Base-by-base conservation (phyloP, 805 yeast genomes). In the Yarrowia keelungensis region DNA sequence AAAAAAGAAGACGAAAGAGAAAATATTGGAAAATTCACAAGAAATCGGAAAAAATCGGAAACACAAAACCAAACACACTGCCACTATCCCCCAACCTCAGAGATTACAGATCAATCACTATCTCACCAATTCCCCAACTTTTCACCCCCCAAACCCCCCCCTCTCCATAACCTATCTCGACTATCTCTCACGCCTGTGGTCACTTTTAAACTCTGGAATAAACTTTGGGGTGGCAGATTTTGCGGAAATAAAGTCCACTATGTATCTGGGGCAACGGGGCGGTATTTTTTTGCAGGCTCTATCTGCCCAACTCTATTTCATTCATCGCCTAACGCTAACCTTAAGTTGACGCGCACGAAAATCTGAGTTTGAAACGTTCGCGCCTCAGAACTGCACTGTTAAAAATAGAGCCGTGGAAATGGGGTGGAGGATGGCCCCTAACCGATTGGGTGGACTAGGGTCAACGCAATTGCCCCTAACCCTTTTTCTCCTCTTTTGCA, bases 221-320 rank as follows among this genome's bases (percentile, higher is more conserved):
- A 26, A 49, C 53, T 49, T 49, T 32, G 35, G 15, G 32, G 35
- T 11, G 9, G 53, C 53, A 32, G 36, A 15, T 49, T 49, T 32
- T 49, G 53, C 56, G 41, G 56, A 39, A 53, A 38, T 54, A 54
- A 26, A 54, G 46, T 54, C 38, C 61, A 54, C 61, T 54, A 54
- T 54, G 61, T 54, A 54, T 54, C 61, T 54, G 61, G 61, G 61
- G 61, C 61, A 54, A 54, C 61, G 61, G 61, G 61, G 61, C 61
- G 61, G 61, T 54, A 54, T 53, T 54, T 54, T 41, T 22, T 41
- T 22, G 15, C 45, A 39, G 46, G 61, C 61, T 39, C 41, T 39
- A 54, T 41, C 59, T 53, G n/a, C n/a, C 45, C 5, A 54, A 54
- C 61, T 15, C 22, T 41, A 42, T 54, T 54, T 39, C 38, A 54